phyloP scores from a whole-genome alignment of 345 rosid genomes.

The Eucalyptus shirleyi region DNA sequence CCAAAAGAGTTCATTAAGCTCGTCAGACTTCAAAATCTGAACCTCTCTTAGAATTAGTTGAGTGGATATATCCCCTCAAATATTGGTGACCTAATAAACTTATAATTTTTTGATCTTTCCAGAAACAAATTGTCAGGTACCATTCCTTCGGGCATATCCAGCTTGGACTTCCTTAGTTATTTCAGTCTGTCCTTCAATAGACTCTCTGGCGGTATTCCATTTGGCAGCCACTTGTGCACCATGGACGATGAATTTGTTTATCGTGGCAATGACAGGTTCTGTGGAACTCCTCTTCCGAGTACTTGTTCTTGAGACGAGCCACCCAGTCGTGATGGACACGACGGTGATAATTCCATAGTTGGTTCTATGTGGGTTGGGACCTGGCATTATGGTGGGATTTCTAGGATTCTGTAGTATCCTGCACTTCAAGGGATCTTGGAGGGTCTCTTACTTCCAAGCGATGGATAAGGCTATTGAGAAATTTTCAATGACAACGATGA shows the following conservation, averaged over 20 bases:
- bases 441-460: neutral
- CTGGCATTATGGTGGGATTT: neutral
- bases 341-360: neutral
- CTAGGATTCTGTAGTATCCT: neutral
- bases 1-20: neutral
- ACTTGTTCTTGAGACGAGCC: neutral
- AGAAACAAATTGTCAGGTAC: neutral
- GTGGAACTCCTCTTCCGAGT: neutral
- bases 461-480: neutral
- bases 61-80: neutral
- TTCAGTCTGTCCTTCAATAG: neutral
- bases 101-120: neutral
- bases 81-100: neutral
- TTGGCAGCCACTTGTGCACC: neutral
- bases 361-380: neutral
- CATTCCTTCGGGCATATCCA: neutral
- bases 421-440: neutral
- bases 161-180: neutral
- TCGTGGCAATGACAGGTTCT: neutral
- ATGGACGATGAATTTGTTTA: neutral
- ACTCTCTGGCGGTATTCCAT: too few relatives aligned
- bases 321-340: too few relatives aligned
- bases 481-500: neutral
- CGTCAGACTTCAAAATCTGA: neutral
- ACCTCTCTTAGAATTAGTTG: neutral